phyloP scores from a whole-genome alignment of 306 rosid genomes.

The Canavalia gladiata region DNA sequence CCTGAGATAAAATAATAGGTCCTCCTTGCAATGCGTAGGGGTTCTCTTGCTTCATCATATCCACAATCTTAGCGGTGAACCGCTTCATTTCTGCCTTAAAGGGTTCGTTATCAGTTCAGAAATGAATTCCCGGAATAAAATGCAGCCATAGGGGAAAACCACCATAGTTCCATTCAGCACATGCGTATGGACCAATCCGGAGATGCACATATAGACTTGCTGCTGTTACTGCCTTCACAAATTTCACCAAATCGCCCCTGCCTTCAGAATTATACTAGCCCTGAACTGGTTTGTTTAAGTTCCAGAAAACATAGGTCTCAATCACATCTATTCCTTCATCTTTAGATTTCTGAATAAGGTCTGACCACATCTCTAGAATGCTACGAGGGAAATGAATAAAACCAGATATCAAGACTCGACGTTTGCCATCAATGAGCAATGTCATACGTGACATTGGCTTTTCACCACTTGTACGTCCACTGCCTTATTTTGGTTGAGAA shows the following conservation, averaged over 20 bases:
- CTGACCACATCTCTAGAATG: constrained; percentile 98
- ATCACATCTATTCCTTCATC: constrained; percentile 97
- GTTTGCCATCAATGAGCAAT: constrained; percentile 81
- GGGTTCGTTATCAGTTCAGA: constrained; percentile 84
- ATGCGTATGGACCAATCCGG: constrained; percentile 93
- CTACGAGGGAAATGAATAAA: constrained; percentile 97
- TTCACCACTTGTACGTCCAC: constrained; percentile 74
- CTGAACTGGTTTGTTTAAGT: constrained; percentile 79
- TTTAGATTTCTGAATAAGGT: constrained; percentile 84
- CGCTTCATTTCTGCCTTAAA: constrained; percentile 92
- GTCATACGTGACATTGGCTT: constrained; percentile 59
- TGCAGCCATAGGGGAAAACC: background rate
- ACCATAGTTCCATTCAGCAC: constrained; percentile 99
- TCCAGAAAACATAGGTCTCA: constrained; percentile 98
- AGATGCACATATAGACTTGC: constrained; percentile 88
- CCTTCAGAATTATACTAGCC: constrained; percentile 86
- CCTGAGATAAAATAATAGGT: constrained; percentile 96
- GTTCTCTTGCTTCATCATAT: constrained; percentile 83
- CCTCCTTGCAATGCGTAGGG: constrained; percentile 96
- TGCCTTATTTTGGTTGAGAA: constrained; percentile 76
- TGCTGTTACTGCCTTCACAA: constrained; percentile 79
- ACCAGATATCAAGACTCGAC: constrained; percentile 82
- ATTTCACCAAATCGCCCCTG: constrained; percentile 75
- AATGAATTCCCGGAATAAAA: constrained; percentile 20
- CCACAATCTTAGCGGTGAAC: constrained; percentile 82